Evolutionary conservation across 2,329 filamentous ascomycete species (phyloP).

Genomic region (Thielaviopsis ethacetica): DNA sequence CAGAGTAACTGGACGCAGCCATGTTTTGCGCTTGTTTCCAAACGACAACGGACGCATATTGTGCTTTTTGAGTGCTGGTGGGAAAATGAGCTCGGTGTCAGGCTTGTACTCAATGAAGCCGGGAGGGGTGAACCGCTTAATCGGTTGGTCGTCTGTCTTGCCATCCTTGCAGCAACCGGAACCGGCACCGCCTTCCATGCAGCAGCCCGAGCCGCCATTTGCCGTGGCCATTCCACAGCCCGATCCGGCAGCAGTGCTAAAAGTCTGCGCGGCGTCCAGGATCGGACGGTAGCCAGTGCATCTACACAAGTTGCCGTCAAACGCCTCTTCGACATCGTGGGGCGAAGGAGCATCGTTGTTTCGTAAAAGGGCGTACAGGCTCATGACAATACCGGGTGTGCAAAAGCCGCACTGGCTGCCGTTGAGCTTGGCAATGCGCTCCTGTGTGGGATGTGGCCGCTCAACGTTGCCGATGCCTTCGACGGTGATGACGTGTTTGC

Average conservation of each 20-base stretch:
- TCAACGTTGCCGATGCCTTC: constrained; percentile 88
- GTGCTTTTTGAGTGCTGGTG: constrained; percentile 67
- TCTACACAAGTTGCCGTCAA: constrained; percentile 88
- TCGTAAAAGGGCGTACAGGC: constrained; percentile 77
- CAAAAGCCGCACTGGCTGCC: constrained; percentile 92
- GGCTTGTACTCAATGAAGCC: constrained; percentile 90
- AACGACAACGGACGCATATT: constrained; percentile 69
- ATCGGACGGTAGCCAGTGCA: constrained; percentile 95
- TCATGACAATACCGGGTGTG: constrained; percentile 96
- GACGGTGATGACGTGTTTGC: constrained; percentile 95
- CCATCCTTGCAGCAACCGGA: constrained; percentile 45
- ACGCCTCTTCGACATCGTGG: constrained; percentile 83
- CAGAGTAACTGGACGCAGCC: constrained; percentile 79
- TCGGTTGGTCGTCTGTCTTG: constrained; percentile 30
- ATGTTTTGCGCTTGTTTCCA: constrained; percentile 86
- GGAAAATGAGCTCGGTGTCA: constrained; percentile 90
- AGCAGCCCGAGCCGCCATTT: constrained; percentile 42
- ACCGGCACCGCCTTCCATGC: constrained; percentile 47
- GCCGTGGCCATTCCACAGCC: constrained; percentile 32
- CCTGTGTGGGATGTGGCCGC: constrained; percentile 74
- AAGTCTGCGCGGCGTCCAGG: constrained; percentile 82
- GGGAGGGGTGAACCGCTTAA: constrained; percentile 63
- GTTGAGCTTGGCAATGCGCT: constrained; percentile 78
- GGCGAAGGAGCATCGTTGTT: constrained; percentile 66
- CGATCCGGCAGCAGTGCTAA: constrained; percentile 37